Percentiles rank a stretch among this genome's conserved stretches.
phyloP scores from a whole-genome alignment of 2,329 filamentous ascomycete genomes.

The Colletotrichum navitas region DNA sequence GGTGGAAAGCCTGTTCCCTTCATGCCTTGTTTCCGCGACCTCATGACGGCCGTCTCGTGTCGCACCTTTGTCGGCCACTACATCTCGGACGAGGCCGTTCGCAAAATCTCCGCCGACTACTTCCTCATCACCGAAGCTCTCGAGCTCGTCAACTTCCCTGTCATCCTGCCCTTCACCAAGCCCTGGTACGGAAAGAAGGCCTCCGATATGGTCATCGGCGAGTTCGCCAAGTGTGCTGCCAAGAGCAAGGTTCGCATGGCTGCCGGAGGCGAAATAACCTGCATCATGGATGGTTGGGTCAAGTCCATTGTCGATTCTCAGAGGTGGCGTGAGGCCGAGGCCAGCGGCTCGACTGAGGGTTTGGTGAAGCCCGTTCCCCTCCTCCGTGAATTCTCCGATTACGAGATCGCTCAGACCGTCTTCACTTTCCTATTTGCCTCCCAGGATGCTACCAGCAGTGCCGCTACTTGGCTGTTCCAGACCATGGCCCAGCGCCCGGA shows the following conservation, averaged over 20 bases:
- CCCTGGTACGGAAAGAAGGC: slow-evolving; percentile 98
- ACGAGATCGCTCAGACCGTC: slow-evolving; percentile 91
- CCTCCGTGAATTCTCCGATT: slow-evolving; percentile 88
- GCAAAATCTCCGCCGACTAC: slow-evolving; percentile 96
- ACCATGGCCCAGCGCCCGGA: slow-evolving; percentile 94
- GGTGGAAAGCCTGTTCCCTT: slow-evolving; percentile 83
- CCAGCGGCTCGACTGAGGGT: slow-evolving; percentile 75
- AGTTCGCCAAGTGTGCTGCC: slow-evolving; percentile 91
- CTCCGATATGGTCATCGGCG: slow-evolving; percentile 88
- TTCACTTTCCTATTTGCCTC: slow-evolving; percentile 98
- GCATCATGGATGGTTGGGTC: slow-evolving; percentile 97
- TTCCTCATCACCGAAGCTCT: slow-evolving; percentile 95
- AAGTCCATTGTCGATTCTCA: slow-evolving; percentile 88
- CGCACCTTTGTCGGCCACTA: slow-evolving; percentile 98
- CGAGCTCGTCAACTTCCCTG: slow-evolving; percentile 97
- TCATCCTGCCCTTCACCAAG: slow-evolving; percentile 95
- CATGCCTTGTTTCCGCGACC: slow-evolving; percentile 92
- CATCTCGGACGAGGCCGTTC: slow-evolving; percentile 88
- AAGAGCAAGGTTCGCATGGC: slow-evolving; percentile 95
- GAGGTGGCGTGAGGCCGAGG: slow-evolving; percentile 82
- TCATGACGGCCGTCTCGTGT: slow-evolving; percentile 95
- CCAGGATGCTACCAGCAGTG: slow-evolving; percentile 95
- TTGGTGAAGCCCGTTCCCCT: slow-evolving; percentile 85
- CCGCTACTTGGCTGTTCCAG: slow-evolving; percentile 96
- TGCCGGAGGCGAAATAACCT: slow-evolving; percentile 85